Evolutionary conservation across 2,329 filamentous ascomycete species (phyloP).

Genomic region (Colletotrichum falcatum): DNA sequence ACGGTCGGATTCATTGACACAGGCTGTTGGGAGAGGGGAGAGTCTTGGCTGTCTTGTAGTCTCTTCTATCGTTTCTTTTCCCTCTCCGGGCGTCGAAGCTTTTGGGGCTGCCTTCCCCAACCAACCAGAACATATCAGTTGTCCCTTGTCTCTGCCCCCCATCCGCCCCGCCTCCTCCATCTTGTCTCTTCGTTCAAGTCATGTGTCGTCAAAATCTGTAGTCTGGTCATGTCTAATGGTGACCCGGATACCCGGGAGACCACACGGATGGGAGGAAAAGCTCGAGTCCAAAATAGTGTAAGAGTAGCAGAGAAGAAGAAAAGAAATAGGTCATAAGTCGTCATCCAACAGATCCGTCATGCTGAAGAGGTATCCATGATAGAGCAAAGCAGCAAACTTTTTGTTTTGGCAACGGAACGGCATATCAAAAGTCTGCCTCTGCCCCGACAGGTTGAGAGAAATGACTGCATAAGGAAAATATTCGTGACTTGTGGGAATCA

Average conservation of each 20-base stretch:
- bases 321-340: constrained; percentile 37
- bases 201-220: constrained; percentile 14
- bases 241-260: constrained; percentile 13
- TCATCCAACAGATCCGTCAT: constrained; percentile 41
- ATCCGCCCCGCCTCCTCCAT: background rate
- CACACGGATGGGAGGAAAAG: constrained; percentile 8
- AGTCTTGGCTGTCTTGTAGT: constrained; percentile 11
- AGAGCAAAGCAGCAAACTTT: constrained; percentile 41
- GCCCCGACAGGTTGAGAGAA: constrained; percentile 38
- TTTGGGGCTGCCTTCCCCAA: background rate
- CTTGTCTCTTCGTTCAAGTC: constrained; percentile 15
- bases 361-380: constrained; percentile 43
- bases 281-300: constrained; percentile 16
- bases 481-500: constrained; percentile 40
- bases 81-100: background rate
- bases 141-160: background rate
- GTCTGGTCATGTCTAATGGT: constrained; percentile 23
- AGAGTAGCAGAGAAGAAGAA: constrained; percentile 10
- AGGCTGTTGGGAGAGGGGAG: background rate
- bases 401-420: constrained; percentile 32
- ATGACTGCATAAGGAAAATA: constrained; percentile 36
- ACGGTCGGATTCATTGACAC: background rate
- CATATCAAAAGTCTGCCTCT: constrained; percentile 39
- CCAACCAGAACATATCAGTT: background rate
- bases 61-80: constrained; percentile 1